Conservation (phyloP, 169 alveolate species). For the Amoebophrya sp. region DNA sequence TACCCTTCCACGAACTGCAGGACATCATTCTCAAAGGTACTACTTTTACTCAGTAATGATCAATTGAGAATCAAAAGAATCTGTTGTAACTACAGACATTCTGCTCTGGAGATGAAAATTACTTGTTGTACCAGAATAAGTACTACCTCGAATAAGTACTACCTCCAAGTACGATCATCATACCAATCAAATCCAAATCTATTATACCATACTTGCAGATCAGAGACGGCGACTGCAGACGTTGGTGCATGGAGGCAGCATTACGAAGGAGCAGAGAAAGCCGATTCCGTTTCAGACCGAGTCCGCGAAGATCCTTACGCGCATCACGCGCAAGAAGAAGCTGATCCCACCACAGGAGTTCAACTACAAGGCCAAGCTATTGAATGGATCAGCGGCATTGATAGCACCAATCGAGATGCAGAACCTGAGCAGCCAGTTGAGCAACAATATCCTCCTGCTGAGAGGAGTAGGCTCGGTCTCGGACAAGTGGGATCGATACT, state of each 20-base stretch:
- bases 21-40: not conserved
- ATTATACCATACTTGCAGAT: not conserved
- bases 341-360: not conserved
- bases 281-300: not conserved
- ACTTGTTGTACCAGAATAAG: too few species aligned
- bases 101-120: too few species aligned
- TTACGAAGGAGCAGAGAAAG: not conserved
- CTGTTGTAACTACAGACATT: too few species aligned
- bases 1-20: not conserved
- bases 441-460: conserved; percentile 7
- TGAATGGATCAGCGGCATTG: not conserved
- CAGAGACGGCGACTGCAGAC: not conserved
- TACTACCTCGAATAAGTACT: too few species aligned
- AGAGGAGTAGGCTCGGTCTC: not conserved
- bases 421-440: not conserved
- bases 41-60: not conserved
- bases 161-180: too few species aligned
- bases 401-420: conserved; percentile 4
- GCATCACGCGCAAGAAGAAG: conserved; percentile 12
- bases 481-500: conserved; percentile 19
- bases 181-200: not conserved
- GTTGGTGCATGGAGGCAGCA: not conserved
- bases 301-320: not conserved
- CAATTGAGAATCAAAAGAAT: not conserved
- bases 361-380: not conserved